A percentile compares a stretch with the other conserved stretches of the same genome.
These are phyloP conservation scores for Fusarium pseudonygamai DNA, from an alignment of 2,329 filamentous ascomycete genomes.

Conservation along the genomic window DNA sequence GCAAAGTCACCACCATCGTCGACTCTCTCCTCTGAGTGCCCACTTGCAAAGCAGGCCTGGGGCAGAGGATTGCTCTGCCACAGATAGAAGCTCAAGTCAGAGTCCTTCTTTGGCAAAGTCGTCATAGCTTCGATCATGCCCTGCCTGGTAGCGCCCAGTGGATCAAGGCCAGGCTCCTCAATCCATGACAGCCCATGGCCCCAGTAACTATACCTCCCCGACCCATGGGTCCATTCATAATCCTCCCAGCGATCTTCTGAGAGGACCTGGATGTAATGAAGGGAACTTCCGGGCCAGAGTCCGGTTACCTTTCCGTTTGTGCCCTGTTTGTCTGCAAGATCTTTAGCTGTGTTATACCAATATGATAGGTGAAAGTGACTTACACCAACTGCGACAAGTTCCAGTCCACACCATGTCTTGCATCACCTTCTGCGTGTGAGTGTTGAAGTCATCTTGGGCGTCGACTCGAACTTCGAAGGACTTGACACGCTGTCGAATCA, in stretches of 20 bases:
- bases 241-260: neutral
- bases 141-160: neutral
- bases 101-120: neutral
- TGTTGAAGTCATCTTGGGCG: neutral
- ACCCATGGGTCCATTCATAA: neutral
- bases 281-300: neutral
- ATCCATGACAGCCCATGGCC: neutral
- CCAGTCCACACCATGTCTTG: neutral
- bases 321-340: neutral
- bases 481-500: neutral
- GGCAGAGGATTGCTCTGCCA: neutral
- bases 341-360: fast-evolving
- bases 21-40: fast-evolving
- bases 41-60: fast-evolving
- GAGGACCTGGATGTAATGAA: neutral
- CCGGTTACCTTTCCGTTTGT: neutral
- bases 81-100: neutral
- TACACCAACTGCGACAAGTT: neutral
- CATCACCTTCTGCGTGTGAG: neutral
- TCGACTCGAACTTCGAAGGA: neutral
- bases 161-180: neutral
- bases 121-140: neutral
- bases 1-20: fast-evolving
- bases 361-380: fast-evolving
- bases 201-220: neutral